Conservation (phyloP, 164 flowering plant species). For the Sextonia rubra region DNA sequence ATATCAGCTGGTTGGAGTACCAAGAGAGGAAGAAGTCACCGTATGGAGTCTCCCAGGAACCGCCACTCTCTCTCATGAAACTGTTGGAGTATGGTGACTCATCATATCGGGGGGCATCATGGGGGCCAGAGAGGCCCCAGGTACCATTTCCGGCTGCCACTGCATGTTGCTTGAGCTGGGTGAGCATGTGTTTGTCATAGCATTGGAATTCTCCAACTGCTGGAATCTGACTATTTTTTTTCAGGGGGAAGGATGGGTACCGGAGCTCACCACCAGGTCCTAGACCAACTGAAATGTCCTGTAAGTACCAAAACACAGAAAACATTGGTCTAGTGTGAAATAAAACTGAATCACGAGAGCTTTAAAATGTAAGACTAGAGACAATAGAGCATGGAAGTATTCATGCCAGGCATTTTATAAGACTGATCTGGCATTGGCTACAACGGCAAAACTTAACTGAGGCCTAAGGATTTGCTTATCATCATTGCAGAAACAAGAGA, state of each 20-base stretch:
- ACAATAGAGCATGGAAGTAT: neutral
- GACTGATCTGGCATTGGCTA: neutral
- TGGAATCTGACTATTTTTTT: conserved; percentile 12
- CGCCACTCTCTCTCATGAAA: conserved; percentile 68
- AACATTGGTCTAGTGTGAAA: neutral
- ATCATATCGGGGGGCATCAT: conserved; percentile 67
- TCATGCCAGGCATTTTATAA: neutral
- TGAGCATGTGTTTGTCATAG: conserved; percentile 74
- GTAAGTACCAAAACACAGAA: conserved; percentile 7
- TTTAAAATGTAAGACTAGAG: neutral
- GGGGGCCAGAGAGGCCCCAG: conserved; percentile 93
- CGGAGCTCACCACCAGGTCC: conserved; percentile 97
- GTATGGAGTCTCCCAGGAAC: conserved; percentile 87
- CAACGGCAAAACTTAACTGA: neutral
- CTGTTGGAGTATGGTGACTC: conserved; percentile 38
- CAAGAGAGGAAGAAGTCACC: conserved; percentile 92
- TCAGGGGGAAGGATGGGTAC: conserved; percentile 55
- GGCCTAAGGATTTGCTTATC: neutral
- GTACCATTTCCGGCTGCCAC: conserved; percentile 49
- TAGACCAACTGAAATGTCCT: conserved; percentile 80
- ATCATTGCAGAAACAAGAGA: too few species aligned
- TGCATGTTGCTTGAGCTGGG: conserved; percentile 58
- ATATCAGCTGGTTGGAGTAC: conserved; percentile 68
- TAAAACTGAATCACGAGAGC: neutral
- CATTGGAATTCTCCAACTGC: conserved; percentile 95